Evolutionary conservation across 495 filamentous ascomycete species (phyloP).

Genomic region (Daldinia caldariorum): DNA sequence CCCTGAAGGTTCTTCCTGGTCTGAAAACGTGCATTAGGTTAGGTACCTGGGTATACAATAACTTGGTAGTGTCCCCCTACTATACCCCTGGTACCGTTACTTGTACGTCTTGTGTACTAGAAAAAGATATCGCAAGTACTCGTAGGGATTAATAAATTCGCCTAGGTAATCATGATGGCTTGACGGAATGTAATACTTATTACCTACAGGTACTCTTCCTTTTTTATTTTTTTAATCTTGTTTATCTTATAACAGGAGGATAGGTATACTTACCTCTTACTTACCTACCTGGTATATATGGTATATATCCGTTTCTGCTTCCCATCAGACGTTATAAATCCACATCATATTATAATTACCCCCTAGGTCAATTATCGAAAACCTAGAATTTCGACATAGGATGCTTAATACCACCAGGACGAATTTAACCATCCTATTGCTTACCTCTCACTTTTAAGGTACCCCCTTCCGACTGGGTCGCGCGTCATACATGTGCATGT

Average conservation of each 20-base stretch:
- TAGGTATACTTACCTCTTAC: too few relatives aligned
- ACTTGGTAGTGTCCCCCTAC: not conserved
- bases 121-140: not conserved
- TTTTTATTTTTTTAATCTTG: not conserved
- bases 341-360: not conserved
- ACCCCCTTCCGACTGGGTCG: constrained; percentile 7
- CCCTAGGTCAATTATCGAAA: constrained; percentile 3
- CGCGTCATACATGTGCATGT: constrained; percentile 20
- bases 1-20: not conserved
- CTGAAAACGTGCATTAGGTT: constrained; percentile 6
- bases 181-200: constrained; percentile 4
- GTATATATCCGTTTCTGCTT: constrained; percentile 15
- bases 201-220: constrained; percentile 5
- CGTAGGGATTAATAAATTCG: not conserved
- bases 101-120: not conserved
- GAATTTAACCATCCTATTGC: constrained; percentile 21
- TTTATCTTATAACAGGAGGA: not conserved
- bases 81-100: too few relatives aligned
- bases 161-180: constrained; percentile 12
- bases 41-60: not conserved
- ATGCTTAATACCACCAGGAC: constrained; percentile 10
- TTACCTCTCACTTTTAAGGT: constrained; percentile 1
- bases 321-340: not conserved
- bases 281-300: not conserved
- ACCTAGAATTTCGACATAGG: constrained; percentile 36